A percentile compares a stretch with the other conserved stretches of the same genome.
These are phyloP conservation scores for Apodospora peruviana DNA, from an alignment of 495 filamentous ascomycete genomes.

Conservation along the genomic window DNA sequence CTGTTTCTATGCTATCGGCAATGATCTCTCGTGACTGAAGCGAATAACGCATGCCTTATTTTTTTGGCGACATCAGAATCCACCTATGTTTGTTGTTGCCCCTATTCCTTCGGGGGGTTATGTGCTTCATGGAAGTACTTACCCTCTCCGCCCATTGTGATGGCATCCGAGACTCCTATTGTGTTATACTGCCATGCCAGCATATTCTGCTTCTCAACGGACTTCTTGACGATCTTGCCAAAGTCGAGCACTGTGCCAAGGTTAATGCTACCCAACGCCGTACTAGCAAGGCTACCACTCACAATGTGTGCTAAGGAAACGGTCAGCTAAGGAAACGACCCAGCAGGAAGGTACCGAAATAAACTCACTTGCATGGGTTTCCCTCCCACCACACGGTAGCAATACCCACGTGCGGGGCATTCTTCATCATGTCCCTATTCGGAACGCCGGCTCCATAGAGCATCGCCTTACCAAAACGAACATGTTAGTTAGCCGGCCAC, in stretches of 20 bases:
- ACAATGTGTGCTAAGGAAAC: slow-evolving; percentile 38
- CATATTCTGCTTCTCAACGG: slow-evolving; percentile 77
- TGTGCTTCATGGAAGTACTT: slow-evolving; percentile 11
- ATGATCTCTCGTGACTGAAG: slow-evolving; percentile 95
- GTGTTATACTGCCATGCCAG: slow-evolving; percentile 93
- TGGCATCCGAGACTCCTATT: slow-evolving; percentile 86
- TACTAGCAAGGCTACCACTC: slow-evolving; percentile 20
- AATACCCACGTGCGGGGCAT: slow-evolving; percentile 79
- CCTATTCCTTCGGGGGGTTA: background rate
- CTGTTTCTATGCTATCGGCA: slow-evolving; percentile 89
- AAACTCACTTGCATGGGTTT: slow-evolving; percentile 65
- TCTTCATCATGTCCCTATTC: slow-evolving; percentile 79
- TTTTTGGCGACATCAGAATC: background rate
- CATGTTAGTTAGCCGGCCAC: slow-evolving; percentile 6
- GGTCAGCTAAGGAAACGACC: background rate
- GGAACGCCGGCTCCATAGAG: slow-evolving; percentile 91
- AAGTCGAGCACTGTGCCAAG: slow-evolving; percentile 65
- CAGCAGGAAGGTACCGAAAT: slow-evolving; percentile 2
- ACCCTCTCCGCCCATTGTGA: slow-evolving; percentile 97
- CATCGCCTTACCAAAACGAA: slow-evolving; percentile 63
- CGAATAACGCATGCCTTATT: slow-evolving; percentile 86
- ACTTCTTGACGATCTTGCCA: slow-evolving; percentile 82
- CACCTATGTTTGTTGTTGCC: background rate
- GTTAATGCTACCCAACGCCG: slow-evolving; percentile 5
- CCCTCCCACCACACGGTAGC: slow-evolving; percentile 98